Evolutionary conservation across 371 early-diverging fungal genomes (phyloP), one percentile per base, ranked within the genome.

Genomic region (Mortierella sp.): DNA sequence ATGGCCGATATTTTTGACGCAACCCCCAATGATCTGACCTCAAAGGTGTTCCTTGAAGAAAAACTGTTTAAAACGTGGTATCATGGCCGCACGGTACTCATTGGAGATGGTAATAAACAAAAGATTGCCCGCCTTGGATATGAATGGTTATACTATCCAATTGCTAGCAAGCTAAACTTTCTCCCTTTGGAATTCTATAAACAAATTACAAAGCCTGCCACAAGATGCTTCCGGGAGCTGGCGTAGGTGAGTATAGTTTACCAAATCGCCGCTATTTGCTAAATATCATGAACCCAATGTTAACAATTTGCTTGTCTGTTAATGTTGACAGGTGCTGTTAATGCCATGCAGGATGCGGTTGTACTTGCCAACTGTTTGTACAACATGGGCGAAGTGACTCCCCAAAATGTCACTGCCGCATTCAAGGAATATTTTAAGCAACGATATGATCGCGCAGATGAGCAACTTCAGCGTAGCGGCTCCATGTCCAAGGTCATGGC

Each of bases 361-460:
- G 60, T 59, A 6, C 26, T 59, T 0, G 42, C 40, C 26, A 59
- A 59, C 13, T 59, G 42, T 40, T 26, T 59, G 5, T 59, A n/a
- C 60, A 37, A 42, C 2, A 59, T 59, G 60, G 7, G 22, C 1
- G 42, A 59, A 15, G 0, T 0, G 1, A 22, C 60, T 42, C 1
- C 23, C 3, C 4, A 23, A 26, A 42, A 42, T 23, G 42, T 59
- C 4, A 15, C 9, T 0, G 60, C 40, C 0, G 60, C 60, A 2
- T 40, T 59, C 42, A 42, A 42, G 42, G 60, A 40, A 0, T 59
- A 59, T 17, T 40, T 42, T 8, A 59, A 15, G 9, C 60, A 59
- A 22, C 15, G 42, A 22, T 42, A 59, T 42, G 5, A 42, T 22
- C 45, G 54, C n/a, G 61, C 68, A 3, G 43, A 53, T 84, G 97